phyloP scores from a whole-genome alignment of 2,329 filamentous ascomycete species.

The Magnaporthiopsis incrustans region DNA sequence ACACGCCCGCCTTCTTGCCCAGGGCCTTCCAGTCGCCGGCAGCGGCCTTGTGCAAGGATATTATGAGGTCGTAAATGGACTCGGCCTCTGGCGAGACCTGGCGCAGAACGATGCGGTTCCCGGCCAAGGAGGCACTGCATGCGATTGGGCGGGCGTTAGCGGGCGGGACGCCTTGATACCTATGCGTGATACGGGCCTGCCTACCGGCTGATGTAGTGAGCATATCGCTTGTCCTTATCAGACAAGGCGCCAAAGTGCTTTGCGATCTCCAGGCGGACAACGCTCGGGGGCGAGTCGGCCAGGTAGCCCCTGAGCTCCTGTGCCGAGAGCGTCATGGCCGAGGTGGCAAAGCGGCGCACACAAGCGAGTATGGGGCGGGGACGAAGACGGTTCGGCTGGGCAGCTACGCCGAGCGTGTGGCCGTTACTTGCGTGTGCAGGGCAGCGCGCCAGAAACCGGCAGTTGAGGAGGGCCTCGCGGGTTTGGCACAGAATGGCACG shows the following conservation, averaged over 20 bases:
- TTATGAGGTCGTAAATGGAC: conserved; percentile 72
- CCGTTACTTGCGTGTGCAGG: neutral
- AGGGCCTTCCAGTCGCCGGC: conserved; percentile 65
- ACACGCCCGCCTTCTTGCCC: conserved; percentile 55
- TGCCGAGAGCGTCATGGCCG: conserved; percentile 42
- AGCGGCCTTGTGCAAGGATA: conserved; percentile 59
- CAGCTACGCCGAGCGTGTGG: neutral
- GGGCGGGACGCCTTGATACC: neutral
- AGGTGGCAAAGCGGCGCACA: conserved; percentile 10
- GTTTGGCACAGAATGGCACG: neutral
- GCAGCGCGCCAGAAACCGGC: neutral
- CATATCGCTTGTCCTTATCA: conserved; percentile 68
- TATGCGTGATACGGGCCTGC: neutral
- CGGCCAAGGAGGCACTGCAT: conserved; percentile 63
- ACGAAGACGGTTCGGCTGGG: too few species aligned
- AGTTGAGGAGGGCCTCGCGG: neutral
- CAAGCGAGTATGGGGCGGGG: neutral
- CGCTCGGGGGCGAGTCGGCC: conserved; percentile 80
- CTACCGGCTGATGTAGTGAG: conserved; percentile 80
- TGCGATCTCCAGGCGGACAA: conserved; percentile 83
- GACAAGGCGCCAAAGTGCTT: conserved; percentile 78
- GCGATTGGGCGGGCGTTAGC: neutral
- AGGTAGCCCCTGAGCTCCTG: conserved; percentile 68
- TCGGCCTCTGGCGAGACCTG: conserved; percentile 79
- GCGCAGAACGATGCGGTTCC: conserved; percentile 69